A percentile compares a stretch with the other conserved stretches of the same genome.
phyloP scores from a whole-genome alignment of 2,329 filamentous ascomycete genomes.

The Nemania sp. region DNA sequence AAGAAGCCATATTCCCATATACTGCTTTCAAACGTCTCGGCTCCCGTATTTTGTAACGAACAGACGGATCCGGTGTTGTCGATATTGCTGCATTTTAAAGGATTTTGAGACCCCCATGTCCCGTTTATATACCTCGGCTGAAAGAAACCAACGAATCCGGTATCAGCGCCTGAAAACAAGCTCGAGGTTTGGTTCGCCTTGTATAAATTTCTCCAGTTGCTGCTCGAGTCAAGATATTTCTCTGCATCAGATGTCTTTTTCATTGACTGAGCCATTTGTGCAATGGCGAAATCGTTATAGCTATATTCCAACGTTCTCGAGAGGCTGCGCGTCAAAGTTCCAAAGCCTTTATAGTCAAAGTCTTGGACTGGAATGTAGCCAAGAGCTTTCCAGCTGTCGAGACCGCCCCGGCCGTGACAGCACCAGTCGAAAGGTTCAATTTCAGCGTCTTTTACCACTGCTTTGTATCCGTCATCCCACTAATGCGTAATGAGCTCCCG shows the following conservation, averaged over 20 bases:
- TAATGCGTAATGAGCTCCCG: constrained; percentile 50
- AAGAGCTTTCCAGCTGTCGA: constrained; percentile 77
- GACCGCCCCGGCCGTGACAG: constrained; percentile 75
- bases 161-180: constrained; percentile 66
- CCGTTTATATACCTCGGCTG: constrained; percentile 75
- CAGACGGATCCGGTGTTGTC: constrained; percentile 64
- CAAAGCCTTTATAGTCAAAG: constrained; percentile 74
- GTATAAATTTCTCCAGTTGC: constrained; percentile 77
- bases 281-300: constrained; percentile 80
- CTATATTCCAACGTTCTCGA: constrained; percentile 82
- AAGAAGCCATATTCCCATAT: constrained; percentile 80
- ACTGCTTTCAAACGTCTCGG: constrained; percentile 79
- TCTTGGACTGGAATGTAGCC: constrained; percentile 79
- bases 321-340: constrained; percentile 76
- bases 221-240: constrained; percentile 69
- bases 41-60: constrained; percentile 68
- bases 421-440: constrained; percentile 77
- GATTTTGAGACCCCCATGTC: constrained; percentile 77
- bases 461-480: constrained; percentile 77
- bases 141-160: constrained; percentile 77
- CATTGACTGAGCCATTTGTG: constrained; percentile 69
- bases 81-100: constrained; percentile 69
- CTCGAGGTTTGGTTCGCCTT: constrained; percentile 68
- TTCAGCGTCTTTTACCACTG: constrained; percentile 79
- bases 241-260: constrained; percentile 66